A percentile compares a stretch with the other conserved stretches of the same genome.
Conservation (phyloP, 1,139 yeast species). For the Candida pseudocylindracea region DNA sequence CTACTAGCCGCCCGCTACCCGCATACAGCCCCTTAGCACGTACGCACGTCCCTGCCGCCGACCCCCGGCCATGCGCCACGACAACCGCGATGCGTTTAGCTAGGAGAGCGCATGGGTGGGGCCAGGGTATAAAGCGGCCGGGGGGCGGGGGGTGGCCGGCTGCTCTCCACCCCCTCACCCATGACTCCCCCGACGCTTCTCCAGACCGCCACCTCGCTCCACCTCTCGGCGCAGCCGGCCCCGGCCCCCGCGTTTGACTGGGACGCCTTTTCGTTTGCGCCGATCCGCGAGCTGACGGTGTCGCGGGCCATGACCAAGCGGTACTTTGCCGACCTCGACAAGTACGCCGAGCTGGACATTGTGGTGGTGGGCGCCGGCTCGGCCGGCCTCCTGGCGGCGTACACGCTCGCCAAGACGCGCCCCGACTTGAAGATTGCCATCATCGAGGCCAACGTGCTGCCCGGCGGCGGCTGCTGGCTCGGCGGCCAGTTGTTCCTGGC, state of each 20-base stretch:
- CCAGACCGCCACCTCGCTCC: slow-evolving; percentile 1
- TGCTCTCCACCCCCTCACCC: background rate
- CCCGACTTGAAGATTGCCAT: slow-evolving; percentile 62
- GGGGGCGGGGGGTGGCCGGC: background rate
- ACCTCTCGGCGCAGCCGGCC: slow-evolving; percentile 1
- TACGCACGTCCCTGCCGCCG: too few relatives aligned
- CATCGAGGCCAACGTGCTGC: slow-evolving; percentile 52
- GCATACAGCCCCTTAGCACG: too few relatives aligned
- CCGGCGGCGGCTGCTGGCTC: slow-evolving; percentile 69
- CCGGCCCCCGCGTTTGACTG: slow-evolving; percentile 22
- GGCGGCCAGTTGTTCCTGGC: slow-evolving; percentile 70
- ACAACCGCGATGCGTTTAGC: background rate
- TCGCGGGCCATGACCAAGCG: slow-evolving; percentile 72
- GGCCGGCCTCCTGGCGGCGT: slow-evolving; percentile 59
- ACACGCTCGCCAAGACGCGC: slow-evolving; percentile 46
- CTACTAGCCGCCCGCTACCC: too few relatives aligned
- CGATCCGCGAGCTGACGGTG: slow-evolving; percentile 59
- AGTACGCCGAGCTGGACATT: slow-evolving; percentile 52
- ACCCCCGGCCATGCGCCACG: background rate
- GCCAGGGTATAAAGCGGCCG: background rate
- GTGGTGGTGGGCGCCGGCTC: slow-evolving; percentile 68
- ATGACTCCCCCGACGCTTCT: slow-evolving; percentile 4
- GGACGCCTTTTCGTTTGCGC: slow-evolving; percentile 46
- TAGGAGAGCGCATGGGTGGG: too few relatives aligned
- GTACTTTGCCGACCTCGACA: slow-evolving; percentile 53